Conservation (phyloP, 2,329 filamentous ascomycete genomes). For the Chaetomiaceae sp. region DNA sequence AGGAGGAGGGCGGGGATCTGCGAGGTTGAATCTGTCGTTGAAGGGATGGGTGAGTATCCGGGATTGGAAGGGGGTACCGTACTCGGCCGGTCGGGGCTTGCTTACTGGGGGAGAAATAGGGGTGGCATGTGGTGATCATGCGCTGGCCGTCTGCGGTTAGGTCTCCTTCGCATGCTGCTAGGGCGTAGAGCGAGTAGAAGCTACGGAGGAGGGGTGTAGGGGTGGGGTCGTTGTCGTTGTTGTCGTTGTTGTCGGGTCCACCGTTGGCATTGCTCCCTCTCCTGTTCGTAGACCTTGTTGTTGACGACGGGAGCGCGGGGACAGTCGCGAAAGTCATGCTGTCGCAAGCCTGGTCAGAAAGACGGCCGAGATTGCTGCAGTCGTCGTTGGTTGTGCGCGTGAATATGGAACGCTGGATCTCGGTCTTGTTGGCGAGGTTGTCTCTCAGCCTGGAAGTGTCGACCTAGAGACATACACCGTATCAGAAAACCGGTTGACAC, state of each 20-base stretch:
- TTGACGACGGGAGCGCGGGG: conserved; percentile 1
- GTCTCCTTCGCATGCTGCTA: conserved; percentile 22
- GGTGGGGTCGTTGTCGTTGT: conserved; percentile 11
- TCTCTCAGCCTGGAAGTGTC: conserved; percentile 20
- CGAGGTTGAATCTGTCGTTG: too few relatives aligned
- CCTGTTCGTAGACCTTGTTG: not conserved
- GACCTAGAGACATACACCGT: conserved; percentile 17
- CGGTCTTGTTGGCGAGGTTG: not conserved
- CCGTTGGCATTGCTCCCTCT: too few relatives aligned
- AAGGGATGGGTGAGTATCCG: too few relatives aligned
- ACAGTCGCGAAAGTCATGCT: conserved; percentile 11
- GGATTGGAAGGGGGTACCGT: too few relatives aligned
- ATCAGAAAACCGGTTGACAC: too few relatives aligned
- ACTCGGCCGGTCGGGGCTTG: too few relatives aligned
- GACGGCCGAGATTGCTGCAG: conserved; percentile 5
- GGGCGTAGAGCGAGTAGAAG: conserved; percentile 23
- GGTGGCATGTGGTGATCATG: conserved; percentile 13
- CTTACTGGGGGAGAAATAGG: conserved; percentile 3
- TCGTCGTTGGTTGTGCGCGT: not conserved
- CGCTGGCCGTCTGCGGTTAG: not conserved
- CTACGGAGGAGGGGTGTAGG: conserved; percentile 13
- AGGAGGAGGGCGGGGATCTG: conserved; percentile 11
- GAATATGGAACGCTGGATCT: not conserved
- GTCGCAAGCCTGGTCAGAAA: conserved; percentile 11
- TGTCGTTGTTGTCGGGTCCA: conserved; percentile 3